Evolutionary conservation across 176 grass and related monocot genomes (phyloP), one percentile per base, ranked within the genome.

Genomic region (Pharus latifolius): DNA sequence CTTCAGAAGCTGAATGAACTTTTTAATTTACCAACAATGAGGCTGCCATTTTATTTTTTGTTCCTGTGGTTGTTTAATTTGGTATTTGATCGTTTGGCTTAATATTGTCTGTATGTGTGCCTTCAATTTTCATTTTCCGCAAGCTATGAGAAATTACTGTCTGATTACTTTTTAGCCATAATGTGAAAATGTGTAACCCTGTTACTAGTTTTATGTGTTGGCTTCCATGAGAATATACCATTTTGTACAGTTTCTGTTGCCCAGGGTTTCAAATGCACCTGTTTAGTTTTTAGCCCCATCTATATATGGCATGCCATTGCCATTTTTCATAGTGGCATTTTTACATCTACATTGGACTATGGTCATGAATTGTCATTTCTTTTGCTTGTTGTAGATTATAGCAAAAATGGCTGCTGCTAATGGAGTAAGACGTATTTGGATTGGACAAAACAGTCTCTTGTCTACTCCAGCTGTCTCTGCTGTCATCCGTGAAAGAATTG

Each of bases 381-480:
- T 61, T 64, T 51, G 18, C 19, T 61, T 44, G 3, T 50, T 54
- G 28, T 63, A 99, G 95, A 88, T 99, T 63, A 94, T 99, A 49
- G 83, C 86, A 70, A 99, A 99, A 80, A 99, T 99, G 90, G 90
- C 90, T 65, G 90, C 87, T 67, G 95, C 87, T 67, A 99, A 99
- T 91, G 89, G 87, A 82, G 95, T 79, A 40, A 88, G 90, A 54
- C 87, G 95, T 79, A 82, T 99, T 53, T 99, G 95, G 95, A 75
- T 99, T 86, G 95, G 82, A 75, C 84, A 79, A 83, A 67, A 91
- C 78, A 83, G 75, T 84, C 79, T 99, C 53, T 67, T 99, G 67
- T 99, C 95, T 46, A 99, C 95, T 70, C 95, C 90, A 63, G 95
- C 95, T 63, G 95, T 99, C 63, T 99, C 95, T 78, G 75, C 65